Percentiles rank a stretch among this genome's conserved stretches.
Evolutionary conservation across 352 stramenopile genomes (phyloP).

Genomic region (Lagenidium giganteum): DNA sequence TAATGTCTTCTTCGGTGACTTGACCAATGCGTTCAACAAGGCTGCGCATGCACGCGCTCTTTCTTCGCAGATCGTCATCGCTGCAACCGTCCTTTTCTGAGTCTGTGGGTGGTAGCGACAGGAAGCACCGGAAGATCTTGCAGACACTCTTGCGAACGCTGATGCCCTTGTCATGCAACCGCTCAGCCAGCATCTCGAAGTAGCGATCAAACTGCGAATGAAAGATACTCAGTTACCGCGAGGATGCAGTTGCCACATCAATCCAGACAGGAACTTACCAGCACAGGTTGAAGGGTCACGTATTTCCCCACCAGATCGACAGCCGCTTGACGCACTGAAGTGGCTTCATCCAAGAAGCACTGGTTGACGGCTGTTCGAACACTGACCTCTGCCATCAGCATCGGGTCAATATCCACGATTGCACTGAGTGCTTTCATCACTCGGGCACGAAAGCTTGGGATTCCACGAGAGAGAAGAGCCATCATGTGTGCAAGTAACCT

Average conservation of each 20-base stretch:
- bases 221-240: no score
- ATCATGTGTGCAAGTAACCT: constrained; percentile 71
- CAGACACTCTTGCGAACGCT: constrained; percentile 84
- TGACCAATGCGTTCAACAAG: constrained; percentile 78
- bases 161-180: constrained; percentile 76
- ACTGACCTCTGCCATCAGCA: constrained; percentile 69
- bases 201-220: constrained; percentile 69
- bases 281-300: constrained; percentile 51
- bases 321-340: constrained; percentile 74
- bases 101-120: no score
- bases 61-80: constrained; percentile 32
- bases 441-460: constrained; percentile 61
- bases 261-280: constrained; percentile 44
- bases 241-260: constrained; percentile 1
- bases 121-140: constrained; percentile 65
- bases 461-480: constrained; percentile 62
- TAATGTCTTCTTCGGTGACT: constrained; percentile 47
- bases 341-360: constrained; percentile 75
- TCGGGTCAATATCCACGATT: constrained; percentile 81
- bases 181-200: constrained; percentile 66
- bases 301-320: constrained; percentile 86
- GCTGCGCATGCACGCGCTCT: constrained; percentile 66
- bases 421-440: constrained; percentile 72
- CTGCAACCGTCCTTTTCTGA: no score
- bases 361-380: constrained; percentile 51